Percentiles rank a stretch among this genome's conserved stretches.
Conservation (phyloP, 768 basidiomycete species). For the Chalciporus pseudorubinellus region DNA sequence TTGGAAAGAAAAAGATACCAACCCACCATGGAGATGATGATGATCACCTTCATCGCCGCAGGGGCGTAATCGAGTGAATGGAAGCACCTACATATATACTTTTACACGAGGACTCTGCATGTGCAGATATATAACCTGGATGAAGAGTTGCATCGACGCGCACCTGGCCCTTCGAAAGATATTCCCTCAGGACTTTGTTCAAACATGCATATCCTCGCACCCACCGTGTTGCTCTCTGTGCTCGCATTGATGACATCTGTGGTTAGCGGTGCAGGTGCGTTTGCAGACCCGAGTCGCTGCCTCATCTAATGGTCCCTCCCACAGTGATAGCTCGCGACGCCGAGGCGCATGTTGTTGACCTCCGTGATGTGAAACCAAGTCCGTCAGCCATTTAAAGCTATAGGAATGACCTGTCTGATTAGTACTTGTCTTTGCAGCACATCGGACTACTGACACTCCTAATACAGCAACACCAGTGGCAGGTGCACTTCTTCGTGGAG, state of each 20-base stretch:
- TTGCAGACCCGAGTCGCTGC: background rate
- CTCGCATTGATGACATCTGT: conserved; percentile 10
- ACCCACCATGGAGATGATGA: too few species aligned
- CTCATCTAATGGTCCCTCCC: background rate
- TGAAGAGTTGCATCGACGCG: background rate
- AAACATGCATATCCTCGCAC: conserved; percentile 13
- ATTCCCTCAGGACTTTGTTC: background rate
- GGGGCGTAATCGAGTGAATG: background rate
- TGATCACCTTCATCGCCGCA: background rate
- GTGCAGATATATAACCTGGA: conserved; percentile 11
- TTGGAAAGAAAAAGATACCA: background rate
- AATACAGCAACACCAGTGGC: background rate
- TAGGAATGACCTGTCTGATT: background rate
- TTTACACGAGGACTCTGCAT: background rate
- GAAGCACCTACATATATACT: background rate
- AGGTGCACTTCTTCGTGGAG: conserved; percentile 6
- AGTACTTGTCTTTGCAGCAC: background rate
- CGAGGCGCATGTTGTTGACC: background rate
- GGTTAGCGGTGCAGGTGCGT: conserved; percentile 11
- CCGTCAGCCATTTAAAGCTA: too few species aligned
- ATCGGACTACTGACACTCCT: background rate
- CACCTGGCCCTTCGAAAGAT: background rate
- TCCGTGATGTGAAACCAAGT: background rate
- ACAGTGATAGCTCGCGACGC: background rate
- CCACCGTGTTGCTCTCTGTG: conserved; percentile 10